Evolutionary conservation across 306 rosid genomes (phyloP).

Genomic region (Cucurbita ficifolia): DNA sequence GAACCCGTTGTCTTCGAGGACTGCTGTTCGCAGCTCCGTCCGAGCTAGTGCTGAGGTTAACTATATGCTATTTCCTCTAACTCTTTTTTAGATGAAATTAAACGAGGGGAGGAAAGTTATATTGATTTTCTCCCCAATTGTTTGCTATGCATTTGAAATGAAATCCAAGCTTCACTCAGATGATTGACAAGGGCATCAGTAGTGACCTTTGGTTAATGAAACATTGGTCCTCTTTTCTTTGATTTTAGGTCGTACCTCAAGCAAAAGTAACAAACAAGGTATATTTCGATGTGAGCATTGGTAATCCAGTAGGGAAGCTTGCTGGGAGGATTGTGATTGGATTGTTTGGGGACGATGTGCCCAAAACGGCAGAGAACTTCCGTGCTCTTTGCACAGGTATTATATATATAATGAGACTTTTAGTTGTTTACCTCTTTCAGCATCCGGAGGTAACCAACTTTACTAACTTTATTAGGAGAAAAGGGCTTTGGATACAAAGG

Average conservation of each 20-base stretch:
- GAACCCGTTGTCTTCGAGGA: slow-evolving; percentile 15
- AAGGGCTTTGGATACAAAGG: slow-evolving; percentile 89
- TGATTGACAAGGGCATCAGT: background rate
- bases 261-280: slow-evolving; percentile 82
- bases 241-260: slow-evolving; percentile 30
- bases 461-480: slow-evolving; percentile 41
- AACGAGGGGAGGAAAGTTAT: background rate
- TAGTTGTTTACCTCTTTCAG: background rate
- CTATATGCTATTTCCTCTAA: background rate
- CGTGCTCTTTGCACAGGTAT: slow-evolving; percentile 94
- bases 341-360: slow-evolving; percentile 89
- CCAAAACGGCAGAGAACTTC: slow-evolving; percentile 80
- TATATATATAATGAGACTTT: background rate
- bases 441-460: background rate
- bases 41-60: slow-evolving; percentile 43
- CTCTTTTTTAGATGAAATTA: too few species aligned
- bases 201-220: background rate
- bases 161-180: background rate
- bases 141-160: background rate
- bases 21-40: slow-evolving; percentile 12
- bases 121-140: background rate
- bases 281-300: slow-evolving; percentile 68
- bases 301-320: slow-evolving; percentile 89
- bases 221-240: background rate
- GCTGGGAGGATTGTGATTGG: slow-evolving; percentile 85